A percentile compares a stretch with the other conserved stretches of the same genome.
Conservation (phyloP, 768 basidiomycete species). For the Xanthoconium stramineum region DNA sequence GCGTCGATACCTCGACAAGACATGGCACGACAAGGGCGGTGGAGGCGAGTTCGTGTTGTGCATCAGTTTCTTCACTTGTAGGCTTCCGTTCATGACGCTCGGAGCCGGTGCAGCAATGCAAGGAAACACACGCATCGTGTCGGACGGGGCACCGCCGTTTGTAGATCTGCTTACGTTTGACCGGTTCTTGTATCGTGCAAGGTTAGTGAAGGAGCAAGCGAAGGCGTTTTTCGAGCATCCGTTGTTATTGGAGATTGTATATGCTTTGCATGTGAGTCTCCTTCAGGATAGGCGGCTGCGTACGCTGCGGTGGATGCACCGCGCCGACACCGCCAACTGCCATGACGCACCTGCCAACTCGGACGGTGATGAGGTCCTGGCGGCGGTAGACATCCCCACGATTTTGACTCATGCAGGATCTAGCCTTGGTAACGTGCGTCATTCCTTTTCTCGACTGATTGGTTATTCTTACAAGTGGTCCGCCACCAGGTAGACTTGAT, state of each 20-base stretch:
- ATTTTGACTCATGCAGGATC: conserved; percentile 17
- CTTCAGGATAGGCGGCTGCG: neutral
- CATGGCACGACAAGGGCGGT: conserved; percentile 48
- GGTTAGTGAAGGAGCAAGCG: conserved; percentile 36
- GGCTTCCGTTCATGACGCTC: conserved; percentile 47
- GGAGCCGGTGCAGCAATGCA: neutral
- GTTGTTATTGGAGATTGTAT: conserved; percentile 42
- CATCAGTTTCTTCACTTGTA: conserved; percentile 39
- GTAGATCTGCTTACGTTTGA: conserved; percentile 38
- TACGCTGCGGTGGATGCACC: neutral
- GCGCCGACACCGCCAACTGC: neutral
- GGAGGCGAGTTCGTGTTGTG: conserved; percentile 39
- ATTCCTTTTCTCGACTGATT: too few species aligned
- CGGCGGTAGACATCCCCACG: neutral
- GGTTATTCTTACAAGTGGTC: neutral
- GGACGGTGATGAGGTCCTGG: neutral
- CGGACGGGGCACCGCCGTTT: conserved; percentile 36
- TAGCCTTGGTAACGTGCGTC: conserved; percentile 31
- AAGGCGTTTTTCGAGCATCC: conserved; percentile 38
- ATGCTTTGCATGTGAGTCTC: conserved; percentile 1
- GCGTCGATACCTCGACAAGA: conserved; percentile 45
- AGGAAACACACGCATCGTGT: neutral
- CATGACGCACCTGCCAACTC: neutral
- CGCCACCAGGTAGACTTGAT: conserved; percentile 31
- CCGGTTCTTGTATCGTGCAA: conserved; percentile 45